phyloP scores from a whole-genome alignment of 139 green algal species.

The Picochlorum sp. region DNA sequence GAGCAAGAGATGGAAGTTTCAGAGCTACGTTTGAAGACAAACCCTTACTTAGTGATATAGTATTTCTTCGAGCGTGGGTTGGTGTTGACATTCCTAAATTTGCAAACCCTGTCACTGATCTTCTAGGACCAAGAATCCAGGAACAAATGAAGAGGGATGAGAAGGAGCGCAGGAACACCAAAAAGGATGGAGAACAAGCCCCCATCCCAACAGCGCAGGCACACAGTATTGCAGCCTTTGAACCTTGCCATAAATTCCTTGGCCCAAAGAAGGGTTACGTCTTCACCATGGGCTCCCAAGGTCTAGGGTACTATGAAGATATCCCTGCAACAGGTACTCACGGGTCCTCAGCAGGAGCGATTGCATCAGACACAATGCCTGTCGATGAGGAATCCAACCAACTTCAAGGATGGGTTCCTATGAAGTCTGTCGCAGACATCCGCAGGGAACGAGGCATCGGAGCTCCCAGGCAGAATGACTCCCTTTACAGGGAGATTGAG shows the following conservation, averaged over 20 bases:
- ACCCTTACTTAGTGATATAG: slow-evolving; percentile 82
- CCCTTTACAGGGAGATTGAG: slow-evolving; percentile 83
- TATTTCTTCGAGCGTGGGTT: slow-evolving; percentile 86
- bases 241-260: slow-evolving; percentile 36
- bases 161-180: neutral
- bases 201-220: neutral
- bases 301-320: slow-evolving; percentile 79
- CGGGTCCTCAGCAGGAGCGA: neutral
- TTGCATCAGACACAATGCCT: neutral
- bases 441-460: slow-evolving; percentile 61
- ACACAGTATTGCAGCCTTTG: slow-evolving; percentile 24
- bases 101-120: slow-evolving; percentile 88
- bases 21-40: slow-evolving; percentile 95
- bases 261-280: slow-evolving; percentile 49
- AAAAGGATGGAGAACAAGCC: neutral
- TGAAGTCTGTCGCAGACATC: slow-evolving; percentile 84
- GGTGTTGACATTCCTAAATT: slow-evolving; percentile 82
- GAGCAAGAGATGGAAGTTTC: slow-evolving; percentile 58
- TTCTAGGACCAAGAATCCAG: slow-evolving; percentile 48
- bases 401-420: slow-evolving; percentile 58
- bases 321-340: neutral
- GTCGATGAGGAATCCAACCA: neutral
- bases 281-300: slow-evolving; percentile 57
- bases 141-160: neutral
- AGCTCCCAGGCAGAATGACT: slow-evolving; percentile 75